These are phyloP conservation scores for Leishmania arabica DNA, from an alignment of 208 protist species.

Conservation along the genomic window DNA sequence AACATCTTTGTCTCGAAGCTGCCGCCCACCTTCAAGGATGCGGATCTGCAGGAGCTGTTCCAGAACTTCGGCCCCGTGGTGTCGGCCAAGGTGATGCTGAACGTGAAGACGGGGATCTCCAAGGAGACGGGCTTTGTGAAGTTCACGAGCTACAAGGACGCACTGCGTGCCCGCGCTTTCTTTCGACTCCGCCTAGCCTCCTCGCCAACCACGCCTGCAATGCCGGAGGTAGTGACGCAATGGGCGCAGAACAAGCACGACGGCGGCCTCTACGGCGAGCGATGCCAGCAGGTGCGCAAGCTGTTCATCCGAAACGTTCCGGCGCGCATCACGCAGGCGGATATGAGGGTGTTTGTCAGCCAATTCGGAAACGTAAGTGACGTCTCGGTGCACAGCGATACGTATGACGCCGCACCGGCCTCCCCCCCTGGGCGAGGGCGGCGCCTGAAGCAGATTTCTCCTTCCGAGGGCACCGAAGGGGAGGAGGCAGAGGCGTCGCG, in stretches of 20 bases:
- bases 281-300: conserved; percentile 55
- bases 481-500: not conserved
- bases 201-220: conserved; percentile 11
- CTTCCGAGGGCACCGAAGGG: not conserved
- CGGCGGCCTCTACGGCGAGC: conserved; percentile 56
- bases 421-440: not conserved
- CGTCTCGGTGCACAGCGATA: conserved; percentile 69
- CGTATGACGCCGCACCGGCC: conserved; percentile 17
- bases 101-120: conserved; percentile 49
- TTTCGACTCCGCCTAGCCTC: conserved; percentile 12
- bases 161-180: conserved; percentile 15
- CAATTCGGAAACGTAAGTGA: conserved; percentile 47
- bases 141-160: conserved; percentile 22
- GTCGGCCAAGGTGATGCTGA: conserved; percentile 50
- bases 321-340: conserved; percentile 32
- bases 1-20: conserved; percentile 57
- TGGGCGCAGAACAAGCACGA: conserved; percentile 80
- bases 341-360: conserved; percentile 39
- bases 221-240: conserved; percentile 53
- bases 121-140: conserved; percentile 57
- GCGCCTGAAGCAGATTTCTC: not conserved
- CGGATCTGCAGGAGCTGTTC: conserved; percentile 38
- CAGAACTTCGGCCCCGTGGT: conserved; percentile 34
- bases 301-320: conserved; percentile 86
- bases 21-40: conserved; percentile 36